Evolutionary conservation across 2,329 filamentous ascomycete species (phyloP).

Genomic region (Xylariaceae sp.): DNA sequence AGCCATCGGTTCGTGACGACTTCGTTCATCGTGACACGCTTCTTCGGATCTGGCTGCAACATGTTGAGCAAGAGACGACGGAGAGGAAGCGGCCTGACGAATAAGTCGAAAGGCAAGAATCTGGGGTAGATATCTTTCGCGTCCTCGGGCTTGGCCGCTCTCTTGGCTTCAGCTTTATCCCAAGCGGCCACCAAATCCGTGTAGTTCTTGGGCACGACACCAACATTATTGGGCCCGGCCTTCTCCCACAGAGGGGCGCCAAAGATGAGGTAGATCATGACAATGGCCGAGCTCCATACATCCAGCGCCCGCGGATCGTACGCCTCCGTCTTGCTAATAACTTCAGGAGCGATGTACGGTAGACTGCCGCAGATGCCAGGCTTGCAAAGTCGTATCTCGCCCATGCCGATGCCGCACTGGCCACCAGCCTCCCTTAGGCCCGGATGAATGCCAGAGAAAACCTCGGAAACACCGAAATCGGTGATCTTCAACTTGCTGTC

Average conservation of each 20-base stretch:
- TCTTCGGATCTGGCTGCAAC: conserved; percentile 71
- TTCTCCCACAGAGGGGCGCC: conserved; percentile 75
- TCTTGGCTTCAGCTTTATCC: conserved; percentile 59
- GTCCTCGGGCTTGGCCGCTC: conserved; percentile 33
- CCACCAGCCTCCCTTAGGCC: conserved; percentile 68
- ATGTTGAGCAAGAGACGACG: conserved; percentile 71
- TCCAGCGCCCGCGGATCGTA: conserved; percentile 75
- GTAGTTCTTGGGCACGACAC: conserved; percentile 51
- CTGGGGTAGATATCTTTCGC: conserved; percentile 60
- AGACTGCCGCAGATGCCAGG: conserved; percentile 80
- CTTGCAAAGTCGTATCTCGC: conserved; percentile 62
- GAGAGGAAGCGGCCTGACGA: conserved; percentile 61
- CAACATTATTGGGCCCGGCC: conserved; percentile 42
- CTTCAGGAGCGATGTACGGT: conserved; percentile 84
- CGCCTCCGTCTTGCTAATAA: conserved; percentile 59
- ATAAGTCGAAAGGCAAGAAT: conserved; percentile 58
- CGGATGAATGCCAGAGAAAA: conserved; percentile 77
- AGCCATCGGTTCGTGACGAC: conserved; percentile 68
- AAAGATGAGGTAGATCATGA: conserved; percentile 73
- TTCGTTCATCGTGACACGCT: conserved; percentile 64
- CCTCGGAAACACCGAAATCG: conserved; percentile 85
- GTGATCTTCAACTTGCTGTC: conserved; percentile 84
- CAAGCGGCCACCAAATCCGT: conserved; percentile 61
- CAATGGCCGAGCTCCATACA: conserved; percentile 79
- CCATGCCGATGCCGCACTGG: conserved; percentile 69